phyloP scores from a whole-genome alignment of 2,329 filamentous ascomycete genomes.

The Didymella pomorum region DNA sequence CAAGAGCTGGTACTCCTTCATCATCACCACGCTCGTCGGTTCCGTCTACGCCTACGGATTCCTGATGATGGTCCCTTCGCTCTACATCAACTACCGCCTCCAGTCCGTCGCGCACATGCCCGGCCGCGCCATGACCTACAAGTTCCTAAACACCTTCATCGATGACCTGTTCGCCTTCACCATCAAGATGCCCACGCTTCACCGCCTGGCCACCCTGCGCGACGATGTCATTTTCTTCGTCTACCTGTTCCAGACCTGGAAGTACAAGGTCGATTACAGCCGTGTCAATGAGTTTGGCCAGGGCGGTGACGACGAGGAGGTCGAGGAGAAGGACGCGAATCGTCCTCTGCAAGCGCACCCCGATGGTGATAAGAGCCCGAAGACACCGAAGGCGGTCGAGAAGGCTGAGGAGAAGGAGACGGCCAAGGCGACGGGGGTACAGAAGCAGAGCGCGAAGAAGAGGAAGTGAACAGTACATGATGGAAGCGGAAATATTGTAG shows the following conservation, averaged over 20 bases:
- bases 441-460: slow-evolving; percentile 43
- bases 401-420: slow-evolving; percentile 16
- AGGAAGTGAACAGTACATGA: slow-evolving; percentile 33
- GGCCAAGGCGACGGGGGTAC: slow-evolving; percentile 36
- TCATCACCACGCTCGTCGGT: slow-evolving; percentile 93
- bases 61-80: slow-evolving; percentile 96
- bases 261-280: slow-evolving; percentile 89
- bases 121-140: slow-evolving; percentile 94
- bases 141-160: slow-evolving; percentile 98
- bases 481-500: background rate
- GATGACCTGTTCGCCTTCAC: slow-evolving; percentile 98
- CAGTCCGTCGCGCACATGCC: slow-evolving; percentile 95
- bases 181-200: slow-evolving; percentile 97
- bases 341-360: slow-evolving; percentile 51
- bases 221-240: slow-evolving; percentile 99
- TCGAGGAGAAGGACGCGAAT: slow-evolving; percentile 59
- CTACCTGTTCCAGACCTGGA: slow-evolving; percentile 93
- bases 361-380: slow-evolving; percentile 39
- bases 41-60: slow-evolving; percentile 98
- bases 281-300: slow-evolving; percentile 98
- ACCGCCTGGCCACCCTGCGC: slow-evolving; percentile 87
- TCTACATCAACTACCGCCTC: slow-evolving; percentile 99
- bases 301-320: slow-evolving; percentile 84
- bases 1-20: slow-evolving; percentile 98
- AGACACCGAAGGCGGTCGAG: slow-evolving; percentile 34